Base-by-base conservation (phyloP, 331 rosid genomes). In the Spiraea crenata region DNA sequence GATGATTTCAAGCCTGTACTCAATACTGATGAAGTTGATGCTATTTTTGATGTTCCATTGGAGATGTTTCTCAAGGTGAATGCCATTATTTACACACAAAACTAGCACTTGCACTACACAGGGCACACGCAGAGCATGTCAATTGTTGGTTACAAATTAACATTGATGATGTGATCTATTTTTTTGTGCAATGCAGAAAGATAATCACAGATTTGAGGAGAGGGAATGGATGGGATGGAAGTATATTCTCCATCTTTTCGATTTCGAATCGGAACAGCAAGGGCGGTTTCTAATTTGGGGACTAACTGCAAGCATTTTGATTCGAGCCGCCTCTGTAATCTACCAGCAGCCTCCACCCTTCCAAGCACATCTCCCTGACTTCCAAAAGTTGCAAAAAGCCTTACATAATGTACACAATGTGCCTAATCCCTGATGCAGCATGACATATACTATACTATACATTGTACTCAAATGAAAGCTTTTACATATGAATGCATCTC, bases 151-250 rank as follows among this genome's bases (percentile, higher is more conserved):
- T 37, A 58, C 19, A 38, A 57, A n/a, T 31, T 31, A 25, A 20
- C 25, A 20, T 57, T 31, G 38, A 37, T 12, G 8, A 3, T 25
- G 4, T 61, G 31, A 15, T 16, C 2, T 56, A 4, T 7, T 34
- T 8, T 34, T 40, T 40, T 20, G 65, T 13, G 44, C 41, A 17
- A 9, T 70, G 64, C 63, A 82, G 85, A 51, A 54, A 46, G 75
- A 78, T 19, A 70, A 74, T 40, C 71, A 82, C 42, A 74, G 71
- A 70, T 54, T 67, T 5, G 82, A 78, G 66, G 75, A 78, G 45
- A 78, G 75, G 68, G 75, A 82, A 44, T 82, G 80, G 85, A 82
- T 40, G 73, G 82, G 85, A 7, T 40, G 46, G 61, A 82, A 77
- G 63, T 66, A 82, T 47, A 31, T 12, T 3, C 49, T 57, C 13